These are phyloP conservation scores for Cryptosporidium sp. DNA, from an alignment of 169 alveolate genomes.

Conservation along the genomic window DNA sequence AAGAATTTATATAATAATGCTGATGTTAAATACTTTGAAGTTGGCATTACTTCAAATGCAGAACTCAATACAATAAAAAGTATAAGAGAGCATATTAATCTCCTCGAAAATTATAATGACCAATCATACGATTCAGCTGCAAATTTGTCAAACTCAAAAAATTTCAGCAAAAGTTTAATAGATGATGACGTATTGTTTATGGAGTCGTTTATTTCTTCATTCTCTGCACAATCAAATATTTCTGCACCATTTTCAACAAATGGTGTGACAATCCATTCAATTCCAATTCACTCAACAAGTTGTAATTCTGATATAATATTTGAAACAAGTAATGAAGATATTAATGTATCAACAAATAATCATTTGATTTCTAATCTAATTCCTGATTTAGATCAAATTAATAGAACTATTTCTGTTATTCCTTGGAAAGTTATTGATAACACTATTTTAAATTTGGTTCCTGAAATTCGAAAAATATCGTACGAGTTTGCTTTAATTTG, in stretches of 20 bases:
- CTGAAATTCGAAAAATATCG: slow-evolving; percentile 37
- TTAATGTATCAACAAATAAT: slow-evolving; percentile 11
- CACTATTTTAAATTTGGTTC: background rate
- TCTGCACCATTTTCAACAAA: slow-evolving; percentile 68
- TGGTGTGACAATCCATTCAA: slow-evolving; percentile 43
- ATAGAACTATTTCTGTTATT: slow-evolving; percentile 53
- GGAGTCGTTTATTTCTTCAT: slow-evolving; percentile 66
- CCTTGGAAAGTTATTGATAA: slow-evolving; percentile 58
- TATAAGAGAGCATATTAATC: slow-evolving; percentile 35
- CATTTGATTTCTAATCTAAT: slow-evolving; percentile 48
- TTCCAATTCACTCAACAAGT: background rate
- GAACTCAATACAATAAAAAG: slow-evolving; percentile 28
- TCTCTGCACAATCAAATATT: slow-evolving; percentile 44
- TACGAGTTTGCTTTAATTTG: slow-evolving; percentile 26
- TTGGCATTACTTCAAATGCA: slow-evolving; percentile 23
- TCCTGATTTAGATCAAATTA: slow-evolving; percentile 49
- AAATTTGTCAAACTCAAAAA: background rate
- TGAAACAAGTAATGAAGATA: slow-evolving; percentile 27
- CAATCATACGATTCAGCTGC: background rate
- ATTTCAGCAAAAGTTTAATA: slow-evolving; percentile 1
- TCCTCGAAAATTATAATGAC: slow-evolving; percentile 20
- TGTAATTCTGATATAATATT: slow-evolving; percentile 26
- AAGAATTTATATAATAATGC: background rate
- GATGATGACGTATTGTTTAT: slow-evolving; percentile 51
- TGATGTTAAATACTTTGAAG: slow-evolving; percentile 33